Percentiles rank a stretch among this genome's conserved stretches.
phyloP scores from a whole-genome alignment of 1,284 basidiomycete species.

The Puccinia novopanici region DNA sequence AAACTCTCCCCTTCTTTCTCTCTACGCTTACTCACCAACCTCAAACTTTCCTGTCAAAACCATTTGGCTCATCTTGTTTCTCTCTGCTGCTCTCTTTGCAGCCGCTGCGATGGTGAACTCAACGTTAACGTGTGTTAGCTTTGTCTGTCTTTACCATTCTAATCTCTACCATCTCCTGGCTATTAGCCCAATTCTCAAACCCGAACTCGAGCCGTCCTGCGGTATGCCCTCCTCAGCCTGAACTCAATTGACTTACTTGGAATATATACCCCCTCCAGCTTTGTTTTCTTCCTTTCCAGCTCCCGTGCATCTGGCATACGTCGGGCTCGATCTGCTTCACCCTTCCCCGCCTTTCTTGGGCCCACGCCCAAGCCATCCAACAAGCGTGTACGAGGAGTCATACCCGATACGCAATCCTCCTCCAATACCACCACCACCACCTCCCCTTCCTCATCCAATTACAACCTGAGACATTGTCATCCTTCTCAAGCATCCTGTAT shows the following conservation, averaged over 20 bases:
- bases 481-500: constrained; percentile 32
- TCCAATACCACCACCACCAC: constrained; percentile 18
- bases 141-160: neutral
- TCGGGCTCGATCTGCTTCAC: too few relatives aligned
- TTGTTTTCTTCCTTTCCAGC: constrained; percentile 3
- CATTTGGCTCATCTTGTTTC: constrained; percentile 27
- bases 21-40: neutral
- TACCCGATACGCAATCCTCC: constrained; percentile 23
- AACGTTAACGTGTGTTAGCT: too few relatives aligned
- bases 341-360: too few relatives aligned
- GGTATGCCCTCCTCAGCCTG: neutral
- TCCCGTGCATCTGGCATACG: too few relatives aligned
- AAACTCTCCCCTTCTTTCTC: neutral
- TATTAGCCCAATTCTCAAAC: neutral
- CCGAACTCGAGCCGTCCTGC: neutral
- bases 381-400: too few relatives aligned
- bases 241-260: neutral
- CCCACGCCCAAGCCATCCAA: too few relatives aligned
- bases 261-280: neutral
- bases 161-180: neutral
- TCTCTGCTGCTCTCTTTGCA: constrained; percentile 31
- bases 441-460: constrained; percentile 28
- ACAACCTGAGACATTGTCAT: constrained; percentile 29
- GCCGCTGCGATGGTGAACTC: constrained; percentile 49
- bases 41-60: constrained; percentile 16